phyloP scores from a whole-genome alignment of 2,329 filamentous ascomycete species.

The Diplocarpon rosae region DNA sequence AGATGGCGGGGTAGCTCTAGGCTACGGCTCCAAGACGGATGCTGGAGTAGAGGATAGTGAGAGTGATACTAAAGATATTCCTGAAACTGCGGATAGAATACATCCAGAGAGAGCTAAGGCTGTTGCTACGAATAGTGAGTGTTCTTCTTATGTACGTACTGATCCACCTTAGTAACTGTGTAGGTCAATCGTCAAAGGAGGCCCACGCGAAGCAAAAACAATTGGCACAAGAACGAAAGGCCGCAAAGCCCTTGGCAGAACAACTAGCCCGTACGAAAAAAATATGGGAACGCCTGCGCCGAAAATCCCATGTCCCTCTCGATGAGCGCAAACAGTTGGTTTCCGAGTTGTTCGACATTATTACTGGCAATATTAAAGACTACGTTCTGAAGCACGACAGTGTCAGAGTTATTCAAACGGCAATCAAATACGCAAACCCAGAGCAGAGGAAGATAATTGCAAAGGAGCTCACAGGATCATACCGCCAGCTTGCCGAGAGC shows the following conservation, averaged over 20 bases:
- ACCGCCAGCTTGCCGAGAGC: constrained; percentile 78
- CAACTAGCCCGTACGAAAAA: constrained; percentile 84
- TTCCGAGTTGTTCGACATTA: constrained; percentile 80
- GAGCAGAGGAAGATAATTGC: constrained; percentile 82
- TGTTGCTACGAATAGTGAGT: constrained; percentile 22
- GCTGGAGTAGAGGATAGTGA: constrained; percentile 24
- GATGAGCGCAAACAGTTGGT: constrained; percentile 83
- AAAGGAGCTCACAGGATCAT: constrained; percentile 73
- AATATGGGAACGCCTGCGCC: constrained; percentile 86
- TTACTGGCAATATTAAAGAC: constrained; percentile 83
- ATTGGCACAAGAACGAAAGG: constrained; percentile 77
- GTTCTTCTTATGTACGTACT: not conserved
- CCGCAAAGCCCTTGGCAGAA: constrained; percentile 86
- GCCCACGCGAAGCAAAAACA: constrained; percentile 89
- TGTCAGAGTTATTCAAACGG: constrained; percentile 92
- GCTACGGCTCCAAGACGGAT: not conserved
- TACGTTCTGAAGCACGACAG: constrained; percentile 98
- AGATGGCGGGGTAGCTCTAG: constrained; percentile 23
- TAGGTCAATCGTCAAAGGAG: constrained; percentile 64
- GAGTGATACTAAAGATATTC: constrained; percentile 29
- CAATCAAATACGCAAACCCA: constrained; percentile 84
- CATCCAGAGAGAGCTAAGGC: constrained; percentile 28
- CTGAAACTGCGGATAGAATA: constrained; percentile 26
- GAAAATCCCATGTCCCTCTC: constrained; percentile 85
- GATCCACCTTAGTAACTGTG: constrained; percentile 29